These are phyloP conservation scores for Pichia sporocuriosa DNA, from an alignment of 805 yeast genomes.

Conservation along the genomic window DNA sequence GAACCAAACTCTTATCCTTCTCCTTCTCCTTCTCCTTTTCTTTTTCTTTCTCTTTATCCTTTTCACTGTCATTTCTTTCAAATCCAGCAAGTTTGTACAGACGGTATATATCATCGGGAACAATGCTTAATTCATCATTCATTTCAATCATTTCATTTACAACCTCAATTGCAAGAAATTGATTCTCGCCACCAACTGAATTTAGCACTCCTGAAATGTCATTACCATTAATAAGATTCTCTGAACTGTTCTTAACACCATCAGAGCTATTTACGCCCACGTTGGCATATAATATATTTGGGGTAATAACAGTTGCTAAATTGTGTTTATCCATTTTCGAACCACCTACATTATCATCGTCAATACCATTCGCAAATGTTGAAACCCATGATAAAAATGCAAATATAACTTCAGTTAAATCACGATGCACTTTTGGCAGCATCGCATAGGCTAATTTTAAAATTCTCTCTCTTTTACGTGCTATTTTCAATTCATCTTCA, in stretches of 20 bases:
- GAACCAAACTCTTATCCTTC: conserved; percentile 16
- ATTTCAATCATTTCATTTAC: conserved; percentile 75
- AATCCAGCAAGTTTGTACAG: conserved; percentile 44
- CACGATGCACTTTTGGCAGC: conserved; percentile 77
- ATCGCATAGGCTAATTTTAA: conserved; percentile 63
- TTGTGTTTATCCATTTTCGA: conserved; percentile 96
- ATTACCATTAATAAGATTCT: conserved; percentile 1
- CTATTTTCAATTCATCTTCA: conserved; percentile 9
- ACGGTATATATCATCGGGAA: conserved; percentile 59
- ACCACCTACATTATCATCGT: conserved; percentile 79
- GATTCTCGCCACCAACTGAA: conserved; percentile 49
- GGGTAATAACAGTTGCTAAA: conserved; percentile 91
- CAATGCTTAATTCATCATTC: conserved; percentile 73
- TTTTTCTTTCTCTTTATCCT: background rate
- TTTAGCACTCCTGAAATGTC: conserved; percentile 6
- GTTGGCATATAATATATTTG: conserved; percentile 68
- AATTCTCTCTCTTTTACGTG: conserved; percentile 41
- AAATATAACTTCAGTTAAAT: conserved; percentile 76
- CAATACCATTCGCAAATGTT: conserved; percentile 86
- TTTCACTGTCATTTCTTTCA: conserved; percentile 14
- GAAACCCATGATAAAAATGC: conserved; percentile 93
- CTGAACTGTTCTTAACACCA: background rate
- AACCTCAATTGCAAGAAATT: conserved; percentile 86
- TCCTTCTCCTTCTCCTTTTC: conserved; percentile 3
- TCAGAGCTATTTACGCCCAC: background rate